Conservation (phyloP, 2,329 filamentous ascomycete species). For the Hypocrella siamensis region DNA sequence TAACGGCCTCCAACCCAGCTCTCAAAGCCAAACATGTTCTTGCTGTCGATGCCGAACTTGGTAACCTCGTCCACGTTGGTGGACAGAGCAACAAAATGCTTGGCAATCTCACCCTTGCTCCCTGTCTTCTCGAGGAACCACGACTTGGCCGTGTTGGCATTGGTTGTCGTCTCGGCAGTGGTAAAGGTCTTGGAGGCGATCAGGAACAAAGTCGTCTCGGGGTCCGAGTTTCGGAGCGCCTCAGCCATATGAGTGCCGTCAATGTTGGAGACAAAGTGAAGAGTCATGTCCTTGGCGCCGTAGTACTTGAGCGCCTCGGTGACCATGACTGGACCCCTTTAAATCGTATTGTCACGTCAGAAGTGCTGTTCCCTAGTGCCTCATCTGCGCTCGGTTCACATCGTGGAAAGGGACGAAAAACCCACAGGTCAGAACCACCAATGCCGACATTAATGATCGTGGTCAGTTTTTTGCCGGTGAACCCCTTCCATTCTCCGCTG, state of each 20-base stretch:
- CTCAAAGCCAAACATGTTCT: conserved; percentile 99
- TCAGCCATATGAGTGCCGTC: conserved; percentile 97
- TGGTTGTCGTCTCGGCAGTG: conserved; percentile 91
- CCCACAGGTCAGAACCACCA: conserved; percentile 93
- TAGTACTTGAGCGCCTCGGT: conserved; percentile 95
- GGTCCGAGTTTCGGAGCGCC: conserved; percentile 74
- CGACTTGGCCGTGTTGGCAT: conserved; percentile 89
- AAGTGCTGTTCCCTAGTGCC: too few species aligned
- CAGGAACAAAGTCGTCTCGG: conserved; percentile 97
- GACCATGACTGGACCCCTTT: conserved; percentile 92
- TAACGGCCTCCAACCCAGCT: conserved; percentile 98
- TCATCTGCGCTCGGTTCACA: too few species aligned
- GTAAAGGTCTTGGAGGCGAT: conserved; percentile 99
- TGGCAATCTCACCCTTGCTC: conserved; percentile 76
- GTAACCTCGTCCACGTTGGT: conserved; percentile 91
- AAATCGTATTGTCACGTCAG: too few species aligned
- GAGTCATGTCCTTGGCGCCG: conserved; percentile 66
- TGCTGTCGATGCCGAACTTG: conserved; percentile 96
- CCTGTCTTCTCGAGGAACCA: conserved; percentile 83
- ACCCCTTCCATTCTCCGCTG: conserved; percentile 93
- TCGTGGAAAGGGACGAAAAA: conserved; percentile 11
- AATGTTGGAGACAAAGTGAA: conserved; percentile 99
- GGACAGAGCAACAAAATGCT: conserved; percentile 96
- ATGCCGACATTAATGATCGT: conserved; percentile 97
- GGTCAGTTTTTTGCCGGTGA: conserved; percentile 90